Evolutionary conservation across 345 rosid genomes (phyloP).

Genomic region (Gossypium raimondii): DNA sequence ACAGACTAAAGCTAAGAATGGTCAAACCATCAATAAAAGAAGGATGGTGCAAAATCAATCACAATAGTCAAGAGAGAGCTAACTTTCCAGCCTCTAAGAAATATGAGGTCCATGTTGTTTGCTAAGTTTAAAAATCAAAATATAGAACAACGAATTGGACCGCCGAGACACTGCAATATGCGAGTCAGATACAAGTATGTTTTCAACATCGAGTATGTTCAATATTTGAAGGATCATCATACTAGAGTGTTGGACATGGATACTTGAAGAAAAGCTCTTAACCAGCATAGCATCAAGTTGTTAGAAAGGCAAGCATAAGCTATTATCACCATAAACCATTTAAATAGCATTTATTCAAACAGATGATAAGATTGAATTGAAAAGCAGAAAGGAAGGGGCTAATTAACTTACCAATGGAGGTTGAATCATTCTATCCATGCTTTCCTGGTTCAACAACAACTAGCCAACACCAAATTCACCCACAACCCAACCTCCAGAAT

Average conservation of each 20-base stretch:
- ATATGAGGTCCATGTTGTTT: not conserved
- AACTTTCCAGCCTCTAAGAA: not conserved
- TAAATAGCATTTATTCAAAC: conserved; percentile 7
- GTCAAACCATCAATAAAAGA: not conserved
- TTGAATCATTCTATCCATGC: conserved; percentile 62
- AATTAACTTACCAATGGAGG: conserved; percentile 61
- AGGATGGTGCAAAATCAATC: not conserved
- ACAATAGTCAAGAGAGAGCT: not conserved
- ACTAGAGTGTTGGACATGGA: too few relatives aligned
- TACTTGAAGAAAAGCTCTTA: too few relatives aligned
- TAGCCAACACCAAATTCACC: conserved; percentile 23
- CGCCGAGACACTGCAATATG: not conserved
- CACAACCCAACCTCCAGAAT: conserved; percentile 24
- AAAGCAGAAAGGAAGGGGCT: conserved; percentile 5
- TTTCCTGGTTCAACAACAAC: conserved; percentile 20
- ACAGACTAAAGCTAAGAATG: not conserved
- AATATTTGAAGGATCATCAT: too few relatives aligned
- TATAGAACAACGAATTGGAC: not conserved
- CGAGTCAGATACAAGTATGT: not conserved
- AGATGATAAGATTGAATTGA: conserved; percentile 4
- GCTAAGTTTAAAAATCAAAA: not conserved
- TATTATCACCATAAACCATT: conserved; percentile 1
- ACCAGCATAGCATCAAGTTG: not conserved
- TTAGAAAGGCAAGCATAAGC: conserved; percentile 4
- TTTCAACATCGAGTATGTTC: not conserved